These are phyloP conservation scores for Apostasia shenzhenica DNA, from an alignment of 106 monocot species.

Conservation along the genomic window DNA sequence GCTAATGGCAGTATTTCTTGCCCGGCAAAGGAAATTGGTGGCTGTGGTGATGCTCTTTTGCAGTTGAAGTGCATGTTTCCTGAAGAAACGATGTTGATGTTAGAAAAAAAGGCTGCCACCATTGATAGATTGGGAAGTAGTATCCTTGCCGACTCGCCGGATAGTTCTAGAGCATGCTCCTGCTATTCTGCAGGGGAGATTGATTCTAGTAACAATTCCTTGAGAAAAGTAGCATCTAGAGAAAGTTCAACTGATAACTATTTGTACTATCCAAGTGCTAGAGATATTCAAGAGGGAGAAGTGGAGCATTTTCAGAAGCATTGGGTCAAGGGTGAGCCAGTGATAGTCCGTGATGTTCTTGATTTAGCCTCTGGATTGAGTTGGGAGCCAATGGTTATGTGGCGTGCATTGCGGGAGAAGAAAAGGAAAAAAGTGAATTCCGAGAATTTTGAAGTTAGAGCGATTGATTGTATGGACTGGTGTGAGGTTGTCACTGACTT, in stretches of 20 bases:
- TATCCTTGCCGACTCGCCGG: background rate
- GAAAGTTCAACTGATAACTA: constrained; percentile 42
- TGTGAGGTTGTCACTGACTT: constrained; percentile 11
- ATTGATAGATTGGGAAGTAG: constrained; percentile 9
- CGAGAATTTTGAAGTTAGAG: constrained; percentile 23
- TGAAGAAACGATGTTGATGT: constrained; percentile 22
- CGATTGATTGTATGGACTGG: constrained; percentile 11
- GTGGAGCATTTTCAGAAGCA: constrained; percentile 59
- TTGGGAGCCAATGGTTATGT: constrained; percentile 84
- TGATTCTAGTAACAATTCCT: constrained; percentile 1
- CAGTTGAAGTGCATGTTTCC: constrained; percentile 40
- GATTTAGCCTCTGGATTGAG: constrained; percentile 46
- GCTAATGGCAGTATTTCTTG: constrained; percentile 16
- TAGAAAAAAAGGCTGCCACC: constrained; percentile 26
- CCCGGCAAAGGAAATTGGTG: constrained; percentile 4
- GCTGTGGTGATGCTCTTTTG: constrained; percentile 12
- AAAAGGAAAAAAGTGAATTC: constrained; percentile 13
- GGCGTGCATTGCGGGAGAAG: constrained; percentile 67
- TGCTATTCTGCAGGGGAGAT: constrained; percentile 30
- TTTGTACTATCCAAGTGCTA: constrained; percentile 44
- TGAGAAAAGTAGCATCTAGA: constrained; percentile 35
- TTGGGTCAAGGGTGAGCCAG: constrained; percentile 61
- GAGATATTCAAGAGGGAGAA: constrained; percentile 29
- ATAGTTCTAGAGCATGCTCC: constrained; percentile 13
- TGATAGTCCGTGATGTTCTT: constrained; percentile 49